Percentiles rank a stretch among this genome's conserved stretches.
Conservation (phyloP, 129 eudicot species). For the Silybum marianum region DNA sequence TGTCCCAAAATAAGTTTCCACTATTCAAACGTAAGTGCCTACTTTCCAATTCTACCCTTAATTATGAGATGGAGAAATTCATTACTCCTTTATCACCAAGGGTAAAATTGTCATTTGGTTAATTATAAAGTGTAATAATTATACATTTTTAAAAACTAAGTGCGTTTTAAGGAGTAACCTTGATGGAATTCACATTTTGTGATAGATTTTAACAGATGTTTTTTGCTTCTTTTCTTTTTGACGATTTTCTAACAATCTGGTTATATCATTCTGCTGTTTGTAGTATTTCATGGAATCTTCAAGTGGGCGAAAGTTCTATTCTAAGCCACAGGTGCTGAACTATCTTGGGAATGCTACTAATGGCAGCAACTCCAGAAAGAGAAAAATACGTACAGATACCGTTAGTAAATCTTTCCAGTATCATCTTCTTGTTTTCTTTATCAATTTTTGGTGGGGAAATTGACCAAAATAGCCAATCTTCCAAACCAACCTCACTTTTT, state of each 20-base stretch:
- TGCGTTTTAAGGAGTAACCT: too few species aligned
- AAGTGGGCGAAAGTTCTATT: conserved; percentile 45
- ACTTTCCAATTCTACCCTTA: background rate
- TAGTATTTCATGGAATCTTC: conserved; percentile 45
- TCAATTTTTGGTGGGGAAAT: background rate
- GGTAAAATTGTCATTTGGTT: background rate
- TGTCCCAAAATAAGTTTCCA: background rate
- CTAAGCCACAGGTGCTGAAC: conserved; percentile 50
- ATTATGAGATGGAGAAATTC: background rate
- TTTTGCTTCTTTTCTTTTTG: background rate
- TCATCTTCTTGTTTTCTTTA: background rate
- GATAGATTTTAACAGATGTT: background rate
- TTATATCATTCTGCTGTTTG: conserved; percentile 3
- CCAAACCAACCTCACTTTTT: too few species aligned
- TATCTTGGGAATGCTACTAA: conserved; percentile 30
- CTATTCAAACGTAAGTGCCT: background rate
- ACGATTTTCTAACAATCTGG: background rate
- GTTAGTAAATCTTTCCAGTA: background rate
- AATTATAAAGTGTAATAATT: background rate
- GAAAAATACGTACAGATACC: conserved; percentile 26
- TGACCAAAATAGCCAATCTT: too few species aligned
- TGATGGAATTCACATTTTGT: conserved; percentile 29
- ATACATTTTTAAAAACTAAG: too few species aligned
- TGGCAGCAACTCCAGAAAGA: conserved; percentile 28
- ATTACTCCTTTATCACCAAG: background rate